Base-by-base conservation (phyloP, 306 rosid species). In the Lotus japonicus region DNA sequence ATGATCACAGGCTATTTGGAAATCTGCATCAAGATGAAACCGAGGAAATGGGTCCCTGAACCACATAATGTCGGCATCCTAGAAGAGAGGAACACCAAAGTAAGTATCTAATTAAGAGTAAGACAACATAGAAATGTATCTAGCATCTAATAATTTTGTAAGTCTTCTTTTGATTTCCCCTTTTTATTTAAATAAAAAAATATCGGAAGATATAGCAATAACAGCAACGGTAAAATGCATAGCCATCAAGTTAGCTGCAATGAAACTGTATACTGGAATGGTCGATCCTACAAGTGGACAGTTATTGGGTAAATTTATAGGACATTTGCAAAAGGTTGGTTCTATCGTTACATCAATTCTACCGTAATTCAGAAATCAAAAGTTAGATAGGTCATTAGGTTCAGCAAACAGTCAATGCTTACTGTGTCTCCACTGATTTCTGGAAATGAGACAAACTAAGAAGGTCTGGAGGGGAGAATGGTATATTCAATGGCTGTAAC, bases 61-160 rank as follows among this genome's bases (percentile, higher is more conserved):
- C 99, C 99, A 94, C 99, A 94, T 90, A 79, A 88, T 38, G 81
- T 94, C 99, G 39, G 89, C 97, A 88, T 94, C 99, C 97, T 94
- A 87, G 44, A 79, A 74, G 52, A 64, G 56, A 66, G 57, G 55
- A 76, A 77, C 57, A 68, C 53, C 56, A 14, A 5, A 49, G 52
- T 59, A 55, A 66, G 62, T 41, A 62, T 72, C 43, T n/a, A n/a
- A n/a, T n/a, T n/a, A n/a, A 38, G 50, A 68, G 55, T 42, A 54
- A 50, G 73, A 63, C 11, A 36, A 53, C 79, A 73, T 64, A 14
- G 51, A 61, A 71, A 68, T 67, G 10, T 55, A 26, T 48, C 74
- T 7, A 54, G 38, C 71, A 33, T 49, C 42, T 57, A n/a, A 63
- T n/a, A 66, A 33, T 11, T 65, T 23, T 15, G 3, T 4, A 35